These are phyloP conservation scores for Ustilago trichophora DNA, from an alignment of 1,284 basidiomycete species.

Conservation along the genomic window DNA sequence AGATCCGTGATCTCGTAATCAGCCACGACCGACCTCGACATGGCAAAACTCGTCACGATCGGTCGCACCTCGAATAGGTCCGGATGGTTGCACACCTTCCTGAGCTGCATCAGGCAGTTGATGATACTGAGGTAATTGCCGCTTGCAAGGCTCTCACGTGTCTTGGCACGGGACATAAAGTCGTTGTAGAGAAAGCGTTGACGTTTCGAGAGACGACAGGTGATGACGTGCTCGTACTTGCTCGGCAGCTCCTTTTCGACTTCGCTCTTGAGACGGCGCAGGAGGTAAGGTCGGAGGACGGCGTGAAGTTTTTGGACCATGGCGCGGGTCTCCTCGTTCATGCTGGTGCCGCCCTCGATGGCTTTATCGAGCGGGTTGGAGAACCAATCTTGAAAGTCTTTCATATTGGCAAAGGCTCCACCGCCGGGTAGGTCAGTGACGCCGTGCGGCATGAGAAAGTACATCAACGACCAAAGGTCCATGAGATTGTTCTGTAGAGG, in stretches of 20 bases:
- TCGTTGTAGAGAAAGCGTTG: slow-evolving; percentile 98
- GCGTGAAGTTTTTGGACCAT: slow-evolving; percentile 90
- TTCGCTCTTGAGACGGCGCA: slow-evolving; percentile 91
- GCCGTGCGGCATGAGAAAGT: slow-evolving; percentile 90
- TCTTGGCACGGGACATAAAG: slow-evolving; percentile 92
- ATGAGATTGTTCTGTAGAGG: slow-evolving; percentile 95
- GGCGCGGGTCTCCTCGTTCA: slow-evolving; percentile 83
- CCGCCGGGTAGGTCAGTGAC: slow-evolving; percentile 64
- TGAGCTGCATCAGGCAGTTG: slow-evolving; percentile 95
- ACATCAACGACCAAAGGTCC: slow-evolving; percentile 91
- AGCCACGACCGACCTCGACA: slow-evolving; percentile 80
- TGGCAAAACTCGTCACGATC: slow-evolving; percentile 89
- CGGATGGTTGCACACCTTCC: slow-evolving; percentile 82
- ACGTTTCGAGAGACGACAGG: slow-evolving; percentile 90
- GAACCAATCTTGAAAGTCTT: slow-evolving; percentile 97
- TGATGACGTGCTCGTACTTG: slow-evolving; percentile 92
- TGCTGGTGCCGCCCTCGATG: slow-evolving; percentile 83
- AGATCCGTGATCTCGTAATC: slow-evolving; percentile 90
- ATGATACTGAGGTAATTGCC: slow-evolving; percentile 85
- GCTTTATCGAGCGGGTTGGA: slow-evolving; percentile 87
- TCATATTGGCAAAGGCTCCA: slow-evolving; percentile 87
- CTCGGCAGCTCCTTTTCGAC: slow-evolving; percentile 95
- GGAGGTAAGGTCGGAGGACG: slow-evolving; percentile 89
- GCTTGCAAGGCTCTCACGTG: slow-evolving; percentile 82
- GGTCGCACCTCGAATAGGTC: slow-evolving; percentile 94